A percentile compares a stretch with the other conserved stretches of the same genome.
These are phyloP conservation scores for Penicillium sp. DNA, from an alignment of 2,329 filamentous ascomycete species.

Conservation along the genomic window DNA sequence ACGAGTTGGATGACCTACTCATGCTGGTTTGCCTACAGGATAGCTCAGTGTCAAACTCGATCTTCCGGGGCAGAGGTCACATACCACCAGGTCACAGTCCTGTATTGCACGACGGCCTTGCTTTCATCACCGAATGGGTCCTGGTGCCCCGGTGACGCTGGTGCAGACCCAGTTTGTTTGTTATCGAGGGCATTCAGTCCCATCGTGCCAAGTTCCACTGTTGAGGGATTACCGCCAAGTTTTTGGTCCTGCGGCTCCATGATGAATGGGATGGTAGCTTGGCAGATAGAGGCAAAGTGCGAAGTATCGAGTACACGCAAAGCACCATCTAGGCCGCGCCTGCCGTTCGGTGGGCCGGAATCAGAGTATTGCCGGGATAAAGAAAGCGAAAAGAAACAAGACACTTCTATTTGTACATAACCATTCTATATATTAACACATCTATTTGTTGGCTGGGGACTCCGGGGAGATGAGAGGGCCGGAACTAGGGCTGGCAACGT, in stretches of 20 bases:
- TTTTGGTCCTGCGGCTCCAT: too few species aligned
- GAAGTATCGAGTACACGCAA: too few species aligned
- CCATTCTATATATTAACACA: conserved; percentile 23
- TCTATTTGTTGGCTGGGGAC: conserved; percentile 52
- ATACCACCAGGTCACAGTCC: conserved; percentile 31
- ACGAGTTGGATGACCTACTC: conserved; percentile 11
- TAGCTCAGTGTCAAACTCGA: background rate
- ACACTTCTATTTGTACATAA: conserved; percentile 30
- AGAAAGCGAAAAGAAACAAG: conserved; percentile 3
- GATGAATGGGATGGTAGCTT: too few species aligned
- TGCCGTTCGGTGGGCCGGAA: too few species aligned
- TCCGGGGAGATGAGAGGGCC: conserved; percentile 30
- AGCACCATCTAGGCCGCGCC: too few species aligned
- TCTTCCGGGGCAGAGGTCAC: conserved; percentile 1
- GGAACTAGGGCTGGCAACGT: conserved; percentile 34
- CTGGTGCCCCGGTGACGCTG: background rate
- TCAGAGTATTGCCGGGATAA: background rate
- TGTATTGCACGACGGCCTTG: conserved; percentile 26
- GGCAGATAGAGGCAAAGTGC: too few species aligned
- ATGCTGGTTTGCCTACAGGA: conserved; percentile 22
- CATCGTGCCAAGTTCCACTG: too few species aligned
- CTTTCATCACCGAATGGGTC: conserved; percentile 29
- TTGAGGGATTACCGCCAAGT: too few species aligned
- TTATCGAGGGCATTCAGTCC: background rate
- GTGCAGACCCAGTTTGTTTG: background rate